Evolutionary conservation across 352 stramenopile species (phyloP), one percentile per base, ranked within the genome.

Genomic region (Globisporangium sylvaticum): DNA sequence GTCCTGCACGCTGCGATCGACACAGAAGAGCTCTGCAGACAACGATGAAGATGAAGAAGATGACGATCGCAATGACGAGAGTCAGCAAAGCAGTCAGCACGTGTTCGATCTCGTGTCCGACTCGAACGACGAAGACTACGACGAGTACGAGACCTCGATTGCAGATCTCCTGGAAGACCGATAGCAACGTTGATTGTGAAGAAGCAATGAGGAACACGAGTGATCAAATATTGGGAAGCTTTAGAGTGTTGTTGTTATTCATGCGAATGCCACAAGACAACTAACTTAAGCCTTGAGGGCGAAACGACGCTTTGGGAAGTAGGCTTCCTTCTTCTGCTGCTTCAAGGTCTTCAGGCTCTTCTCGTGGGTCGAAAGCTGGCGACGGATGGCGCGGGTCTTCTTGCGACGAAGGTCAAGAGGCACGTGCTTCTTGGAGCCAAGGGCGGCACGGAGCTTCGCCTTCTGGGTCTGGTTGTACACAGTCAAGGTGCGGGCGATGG

Each of bases 381-480:
- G 92, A 68, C 98, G 95, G 75, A 99, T 99, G 46, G 97, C 98
- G 72, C 98, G 90, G 70, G 98, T 99, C 89, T 99, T 98, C 96
- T 99, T 99, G 68, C 90, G 75, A 76, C 98, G 91, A 76, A 99
- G 83, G 82, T 99, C 97, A 77, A 98, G 96, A 54, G 97, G 96
- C 56, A 99, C 79, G 86, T 99, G 98, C 88, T 99, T 99, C 68
- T 89, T 92, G 81, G 87, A 92, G 70, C 90, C 91, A 59, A 92
- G 87, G n/a, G 96, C 86, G 73, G 98, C 94, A 62, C 97, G 95
- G 58, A 99, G 89, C 81, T 97, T 98, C 63, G 90, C 84, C 95
- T 99, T 99, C 82, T 99, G 94, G 79, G 95, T 98, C 88, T 99
- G 97, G 90, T 99, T 99, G 96, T 99, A 98, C 54, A 99, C 97